Evolutionary conservation across 2,329 filamentous ascomycete species (phyloP), one percentile per base, ranked within the genome.

Genomic region (Rasamsonia emersonii): DNA sequence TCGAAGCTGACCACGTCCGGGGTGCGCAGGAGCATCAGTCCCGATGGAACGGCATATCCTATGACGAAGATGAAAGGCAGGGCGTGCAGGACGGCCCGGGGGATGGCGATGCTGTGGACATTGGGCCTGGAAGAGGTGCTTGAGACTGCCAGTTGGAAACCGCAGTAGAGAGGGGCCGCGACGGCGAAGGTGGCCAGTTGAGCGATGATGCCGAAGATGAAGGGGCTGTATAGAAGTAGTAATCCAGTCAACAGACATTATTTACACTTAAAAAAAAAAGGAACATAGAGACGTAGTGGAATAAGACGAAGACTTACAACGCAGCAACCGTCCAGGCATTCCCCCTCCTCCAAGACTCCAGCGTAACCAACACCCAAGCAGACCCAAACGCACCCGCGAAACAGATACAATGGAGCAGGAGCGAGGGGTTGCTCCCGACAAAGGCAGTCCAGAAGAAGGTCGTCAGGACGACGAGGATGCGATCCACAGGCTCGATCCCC

Each of bases 141-240:
- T 2, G 66, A 70, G 10, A 49, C 56, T 24, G 54, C 51, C 6
- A 71, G 53, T 25, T 70, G 63, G 4, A 65, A 32, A 3, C 56
- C 51, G 24, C 62, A 53, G 38, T 61, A 62, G 10, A 69, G 41
- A 1, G 67, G 66, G 1, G 58, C 51, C 3, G 61, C 58, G 32
- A 67, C 53, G 10, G 64, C 62, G 37, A 63, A 68, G 4, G 61
- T 57, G 21, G 63, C 41, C 7, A 61, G 54, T 40, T 68, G 67
- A 3, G 63, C 52, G 2, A 53, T 27, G 10, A 66, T 35, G 9
- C 65, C 65, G 18, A 66, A 54, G 2, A 61, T 45, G 33, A 58
- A 46, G 38, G 64, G 49, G 3, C 43, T 44, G 24, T 2, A 7
- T 11, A 9, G 24, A n/a, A n/a, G n/a, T n/a, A n/a, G n/a, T n/a